A percentile compares a stretch with the other conserved stretches of the same genome.
phyloP scores from a whole-genome alignment of 805 yeast genomes.

The Hanseniaspora taiwanica region DNA sequence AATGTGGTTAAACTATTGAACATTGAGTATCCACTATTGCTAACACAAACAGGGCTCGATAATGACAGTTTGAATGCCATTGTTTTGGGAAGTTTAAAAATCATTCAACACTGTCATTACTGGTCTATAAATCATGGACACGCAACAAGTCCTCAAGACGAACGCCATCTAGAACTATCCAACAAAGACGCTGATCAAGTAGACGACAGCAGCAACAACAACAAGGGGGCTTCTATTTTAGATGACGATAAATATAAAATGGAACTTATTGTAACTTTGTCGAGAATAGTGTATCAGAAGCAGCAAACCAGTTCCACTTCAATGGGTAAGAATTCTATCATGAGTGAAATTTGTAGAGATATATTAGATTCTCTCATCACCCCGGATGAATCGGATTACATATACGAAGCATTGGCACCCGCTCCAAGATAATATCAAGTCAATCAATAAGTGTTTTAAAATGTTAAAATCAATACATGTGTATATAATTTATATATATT shows the following conservation, averaged over 20 bases:
- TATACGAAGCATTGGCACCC: constrained; percentile 4
- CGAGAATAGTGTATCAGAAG: constrained; percentile 5
- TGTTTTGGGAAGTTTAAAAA: not conserved
- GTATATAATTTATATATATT: too few relatives aligned
- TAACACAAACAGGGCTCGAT: not conserved
- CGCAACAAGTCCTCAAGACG: too few relatives aligned
- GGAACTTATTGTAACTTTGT: constrained; percentile 4
- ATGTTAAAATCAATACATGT: not conserved
- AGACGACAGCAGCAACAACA: too few relatives aligned
- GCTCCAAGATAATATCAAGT: not conserved
- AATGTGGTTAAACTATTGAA: not conserved
- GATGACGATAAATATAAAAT: constrained; percentile 5
- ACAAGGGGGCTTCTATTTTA: constrained; percentile 1
- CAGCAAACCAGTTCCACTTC: not conserved
- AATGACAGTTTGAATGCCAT: not conserved
- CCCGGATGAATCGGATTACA: constrained; percentile 5
- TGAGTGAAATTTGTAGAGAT: constrained; percentile 3
- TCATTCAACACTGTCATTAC: not conserved
- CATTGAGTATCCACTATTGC: not conserved
- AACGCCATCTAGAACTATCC: too few relatives aligned
- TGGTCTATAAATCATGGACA: not conserved
- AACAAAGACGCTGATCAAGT: too few relatives aligned
- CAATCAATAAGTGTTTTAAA: not conserved
- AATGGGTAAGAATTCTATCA: not conserved
- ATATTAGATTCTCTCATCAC: constrained; percentile 3